Percentiles rank a stretch among this genome's conserved stretches.
Conservation (phyloP, 2,329 filamentous ascomycete species). For the Alternaria viburni region DNA sequence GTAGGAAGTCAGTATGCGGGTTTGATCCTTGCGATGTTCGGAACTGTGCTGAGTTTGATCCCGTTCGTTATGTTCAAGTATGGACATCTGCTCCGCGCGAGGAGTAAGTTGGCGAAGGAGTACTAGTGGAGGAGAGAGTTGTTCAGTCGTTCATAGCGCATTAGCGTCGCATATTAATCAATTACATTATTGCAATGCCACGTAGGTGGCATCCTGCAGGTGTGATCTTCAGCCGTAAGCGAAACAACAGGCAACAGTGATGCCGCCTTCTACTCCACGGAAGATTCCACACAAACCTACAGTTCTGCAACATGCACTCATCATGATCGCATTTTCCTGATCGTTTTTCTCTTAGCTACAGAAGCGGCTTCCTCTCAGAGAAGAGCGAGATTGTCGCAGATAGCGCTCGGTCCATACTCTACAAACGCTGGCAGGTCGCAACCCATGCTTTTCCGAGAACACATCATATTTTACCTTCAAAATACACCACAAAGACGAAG, state of each 20-base stretch:
- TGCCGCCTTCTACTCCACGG: neutral
- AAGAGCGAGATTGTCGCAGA: neutral
- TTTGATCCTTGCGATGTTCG: slow-evolving; percentile 56
- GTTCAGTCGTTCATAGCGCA: neutral
- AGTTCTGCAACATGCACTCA: neutral
- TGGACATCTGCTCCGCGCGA: slow-evolving; percentile 48
- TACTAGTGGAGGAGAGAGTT: slow-evolving; percentile 16
- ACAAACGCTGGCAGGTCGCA: neutral
- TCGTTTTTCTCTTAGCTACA: neutral
- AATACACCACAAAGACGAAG: neutral
- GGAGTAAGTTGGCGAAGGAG: slow-evolving; percentile 50
- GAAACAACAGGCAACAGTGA: neutral
- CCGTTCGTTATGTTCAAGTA: slow-evolving; percentile 56
- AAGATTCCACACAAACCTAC: neutral
- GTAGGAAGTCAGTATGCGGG: slow-evolving; percentile 61
- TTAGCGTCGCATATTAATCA: slow-evolving; percentile 1
- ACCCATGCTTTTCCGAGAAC: neutral
- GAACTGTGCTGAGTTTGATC: slow-evolving; percentile 51
- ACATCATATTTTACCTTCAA: neutral
- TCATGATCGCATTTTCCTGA: neutral
- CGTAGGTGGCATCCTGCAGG: too few relatives aligned
- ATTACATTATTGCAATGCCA: too few relatives aligned
- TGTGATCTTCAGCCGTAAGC: neutral
- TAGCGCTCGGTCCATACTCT: neutral
- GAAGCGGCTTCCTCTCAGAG: neutral